Percentiles rank a stretch among this genome's conserved stretches.
Evolutionary conservation across 2,329 filamentous ascomycete species (phyloP).

Genomic region (Phoma herbarum): DNA sequence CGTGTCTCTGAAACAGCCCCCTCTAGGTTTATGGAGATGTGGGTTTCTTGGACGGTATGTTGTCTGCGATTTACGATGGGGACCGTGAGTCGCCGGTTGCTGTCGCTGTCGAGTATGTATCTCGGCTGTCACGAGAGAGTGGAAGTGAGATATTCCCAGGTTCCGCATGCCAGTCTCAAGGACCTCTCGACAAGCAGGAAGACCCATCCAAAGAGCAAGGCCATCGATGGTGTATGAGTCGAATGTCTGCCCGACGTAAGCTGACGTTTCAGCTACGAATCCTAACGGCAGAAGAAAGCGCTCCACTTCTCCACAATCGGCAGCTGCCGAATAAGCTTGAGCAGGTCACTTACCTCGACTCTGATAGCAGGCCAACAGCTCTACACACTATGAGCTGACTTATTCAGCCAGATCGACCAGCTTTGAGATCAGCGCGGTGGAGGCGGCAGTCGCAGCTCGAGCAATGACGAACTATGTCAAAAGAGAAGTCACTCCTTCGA

Average conservation of each 20-base stretch:
- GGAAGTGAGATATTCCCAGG: not conserved
- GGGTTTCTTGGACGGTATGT: not conserved
- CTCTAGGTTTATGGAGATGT: not conserved
- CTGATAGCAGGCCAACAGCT: not conserved
- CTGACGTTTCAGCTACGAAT: not conserved
- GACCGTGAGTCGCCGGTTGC: too few relatives aligned
- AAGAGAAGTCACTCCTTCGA: too few relatives aligned
- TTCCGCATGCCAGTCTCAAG: not conserved
- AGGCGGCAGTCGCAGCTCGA: not conserved
- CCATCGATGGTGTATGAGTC: not conserved
- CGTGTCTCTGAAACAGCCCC: not conserved
- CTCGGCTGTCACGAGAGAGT: not conserved
- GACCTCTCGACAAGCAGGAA: not conserved
- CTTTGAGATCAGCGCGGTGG: not conserved
- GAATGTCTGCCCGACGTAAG: not conserved
- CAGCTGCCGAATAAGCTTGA: not conserved
- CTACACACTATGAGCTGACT: not conserved
- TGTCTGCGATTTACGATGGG: not conserved
- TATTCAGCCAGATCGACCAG: not conserved
- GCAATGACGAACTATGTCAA: too few relatives aligned
- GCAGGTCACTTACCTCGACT: not conserved
- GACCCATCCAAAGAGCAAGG: not conserved
- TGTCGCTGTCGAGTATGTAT: not conserved
- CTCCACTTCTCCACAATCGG: constrained; percentile 4
- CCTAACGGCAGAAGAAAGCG: not conserved